Evolutionary conservation across 140 eudicot genomes (phyloP), one percentile per base, ranked within the genome.

Genomic region (Flaveria floridana): DNA sequence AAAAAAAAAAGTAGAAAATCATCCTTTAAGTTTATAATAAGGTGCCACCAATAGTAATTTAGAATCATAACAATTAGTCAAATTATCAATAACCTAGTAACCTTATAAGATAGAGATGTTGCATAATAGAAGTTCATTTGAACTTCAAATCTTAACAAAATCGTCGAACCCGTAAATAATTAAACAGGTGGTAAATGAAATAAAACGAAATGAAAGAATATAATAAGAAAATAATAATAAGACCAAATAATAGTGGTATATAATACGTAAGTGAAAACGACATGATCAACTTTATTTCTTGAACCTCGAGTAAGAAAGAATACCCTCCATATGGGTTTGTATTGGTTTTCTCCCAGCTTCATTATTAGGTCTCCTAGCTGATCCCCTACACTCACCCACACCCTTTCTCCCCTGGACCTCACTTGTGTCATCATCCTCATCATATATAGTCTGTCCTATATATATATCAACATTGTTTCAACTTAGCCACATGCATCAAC

Each of bases 241-340:
- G 3, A 34, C 41, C 41, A 34, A 0, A 34, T 65, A 65, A 65
- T n/a, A 65, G 39, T 7, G 2, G 39, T 5, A 6, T 34, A 15
- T 18, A 74, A 66, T 73, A 80, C 79, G 83, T 67, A 80, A 66
- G 82, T 66, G 83, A 74, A 67, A 73, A 73, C 83, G 83, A 73
- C 83, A 74, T 67, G 41, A 34, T 34, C 75, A 28, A 65, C 48
- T 19, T 78, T 34, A 48, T 37, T 79, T 79, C 79, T 79, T 62
- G 75, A 80, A 80, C 72, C 84, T 67, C 80, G 84, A 74, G 80
- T 80, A 74, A 34, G 50, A 34, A 53, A 18, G n/a, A 48, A 48
- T 78, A 78, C n/a, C 65, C 70, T 20, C 74, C 81, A 78, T 78
- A 71, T 78, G 82, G 82, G 78, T 3, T 71, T 62, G 78, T 78